Base-by-base conservation (phyloP, 1,139 yeast genomes). In the Yamadazyma mexicana region DNA sequence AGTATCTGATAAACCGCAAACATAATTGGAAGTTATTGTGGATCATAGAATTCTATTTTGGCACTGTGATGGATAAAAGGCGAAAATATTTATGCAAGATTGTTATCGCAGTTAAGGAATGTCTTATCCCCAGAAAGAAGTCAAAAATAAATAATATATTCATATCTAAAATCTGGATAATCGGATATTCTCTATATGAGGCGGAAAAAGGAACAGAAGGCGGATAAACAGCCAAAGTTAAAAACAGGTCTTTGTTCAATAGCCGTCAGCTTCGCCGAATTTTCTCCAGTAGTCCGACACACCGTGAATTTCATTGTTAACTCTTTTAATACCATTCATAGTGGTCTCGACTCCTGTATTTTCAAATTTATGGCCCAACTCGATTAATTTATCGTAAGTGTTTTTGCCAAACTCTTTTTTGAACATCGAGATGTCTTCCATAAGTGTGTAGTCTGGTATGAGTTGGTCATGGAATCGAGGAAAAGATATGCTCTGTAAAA, bases 401-500 rank as follows among this genome's bases (percentile, higher is more conserved):
- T 38, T 43, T 5, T 36, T 36, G 3, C 47, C 47, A 42, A 54
- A 58, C 40, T 65, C 71, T 27, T 57, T 40, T 30, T 60, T 55
- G 29, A 62, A 59, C 22, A 61, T 64, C 0, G 64, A 54, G 3
- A 59, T 35, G 39, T 69, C 65, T 55, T 92, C 98, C 31, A 84
- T 72, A 61, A 69, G 77, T 1, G 81, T 66, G 4, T 55, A 59
- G 48, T 88, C 82, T 0, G 98, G 98, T 24, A 91, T 61, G 25
- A 92, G 73, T 59, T 92, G 98, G 58, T 92, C 96, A 56, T 92
- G 98, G 9, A 87, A 44, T 39, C 98, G 67, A 1, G 97, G 97
- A 52, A 66, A 82, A 0, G 95, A 77, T 25, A 91, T 74, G 0
- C 87, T 72, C 34, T 86, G 81, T 17, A 87, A 64, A n/a, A 89